Percentiles rank a stretch among this genome's conserved stretches.
Evolutionary conservation across 2,329 filamentous ascomycete species (phyloP).

Genomic region (Trichoderma sp.): DNA sequence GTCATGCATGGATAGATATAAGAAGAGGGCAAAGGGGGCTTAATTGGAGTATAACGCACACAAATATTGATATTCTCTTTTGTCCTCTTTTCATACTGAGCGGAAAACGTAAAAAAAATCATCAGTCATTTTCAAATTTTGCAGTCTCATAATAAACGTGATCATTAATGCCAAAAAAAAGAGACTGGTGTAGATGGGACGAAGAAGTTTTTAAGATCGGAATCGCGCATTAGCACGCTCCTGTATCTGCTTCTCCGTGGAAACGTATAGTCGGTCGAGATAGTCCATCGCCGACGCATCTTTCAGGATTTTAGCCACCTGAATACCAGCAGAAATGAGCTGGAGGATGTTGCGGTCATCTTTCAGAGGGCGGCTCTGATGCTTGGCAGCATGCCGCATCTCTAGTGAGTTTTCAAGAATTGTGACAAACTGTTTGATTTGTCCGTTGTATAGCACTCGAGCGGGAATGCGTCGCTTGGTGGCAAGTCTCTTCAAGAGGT

Average conservation of each 20-base stretch:
- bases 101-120: slow-evolving; percentile 13
- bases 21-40: not conserved
- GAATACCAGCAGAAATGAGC: slow-evolving; percentile 81
- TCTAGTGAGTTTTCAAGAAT: slow-evolving; percentile 86
- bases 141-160: slow-evolving; percentile 30
- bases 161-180: slow-evolving; percentile 26
- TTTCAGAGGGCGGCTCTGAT: slow-evolving; percentile 79
- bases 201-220: slow-evolving; percentile 34
- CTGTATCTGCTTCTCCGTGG: slow-evolving; percentile 77
- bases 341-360: slow-evolving; percentile 88
- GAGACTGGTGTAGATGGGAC: slow-evolving; percentile 12
- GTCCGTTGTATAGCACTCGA: slow-evolving; percentile 80
- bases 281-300: slow-evolving; percentile 82
- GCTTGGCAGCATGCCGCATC: slow-evolving; percentile 82
- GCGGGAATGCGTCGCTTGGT: slow-evolving; percentile 85
- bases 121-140: slow-evolving; percentile 21
- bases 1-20: not conserved
- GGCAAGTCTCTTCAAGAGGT: slow-evolving; percentile 79
- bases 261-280: slow-evolving; percentile 77
- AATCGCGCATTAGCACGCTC: slow-evolving; percentile 54
- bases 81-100: slow-evolving; percentile 1
- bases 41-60: not conserved
- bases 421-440: slow-evolving; percentile 89
- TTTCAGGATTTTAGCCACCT: slow-evolving; percentile 85
- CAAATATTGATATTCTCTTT: slow-evolving; percentile 9